Percentiles rank a stretch among this genome's conserved stretches.
Evolutionary conservation across 306 rosid species (phyloP).

Genomic region (Lathyrus aphaca): DNA sequence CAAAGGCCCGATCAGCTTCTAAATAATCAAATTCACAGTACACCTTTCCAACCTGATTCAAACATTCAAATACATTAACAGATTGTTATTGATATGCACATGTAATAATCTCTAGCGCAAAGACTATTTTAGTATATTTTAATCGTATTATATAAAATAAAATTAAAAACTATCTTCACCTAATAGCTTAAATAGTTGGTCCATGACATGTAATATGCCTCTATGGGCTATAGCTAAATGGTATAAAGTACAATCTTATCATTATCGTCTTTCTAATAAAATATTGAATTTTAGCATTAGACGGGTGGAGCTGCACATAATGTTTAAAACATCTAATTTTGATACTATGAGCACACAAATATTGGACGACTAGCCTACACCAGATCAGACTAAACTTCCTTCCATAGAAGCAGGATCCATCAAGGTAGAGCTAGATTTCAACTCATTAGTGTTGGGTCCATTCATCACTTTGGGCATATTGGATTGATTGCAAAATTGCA

Average conservation of each 20-base stretch:
- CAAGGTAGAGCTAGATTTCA: neutral
- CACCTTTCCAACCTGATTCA: conserved; percentile 87
- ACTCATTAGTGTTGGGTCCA: neutral
- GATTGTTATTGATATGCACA: conserved; percentile 31
- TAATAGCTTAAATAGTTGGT: neutral
- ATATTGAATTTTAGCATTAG: neutral
- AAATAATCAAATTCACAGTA: conserved; percentile 84
- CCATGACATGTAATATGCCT: neutral
- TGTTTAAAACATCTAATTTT: neutral
- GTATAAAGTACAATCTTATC: neutral
- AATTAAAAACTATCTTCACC: neutral
- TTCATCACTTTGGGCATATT: neutral
- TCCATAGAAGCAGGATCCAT: neutral
- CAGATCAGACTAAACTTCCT: neutral
- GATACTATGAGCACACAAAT: neutral
- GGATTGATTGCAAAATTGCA: neutral
- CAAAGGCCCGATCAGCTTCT: conserved; percentile 88
- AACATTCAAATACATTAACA: conserved; percentile 29
- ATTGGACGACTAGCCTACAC: neutral
- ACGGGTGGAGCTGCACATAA: neutral
- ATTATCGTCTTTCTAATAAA: neutral
- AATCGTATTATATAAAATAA: neutral
- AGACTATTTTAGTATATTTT: neutral
- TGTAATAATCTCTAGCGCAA: conserved; percentile 2
- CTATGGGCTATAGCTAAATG: neutral